Evolutionary conservation across 257 asterid species (phyloP).

Genomic region (Fraxinus pennsylvanica): DNA sequence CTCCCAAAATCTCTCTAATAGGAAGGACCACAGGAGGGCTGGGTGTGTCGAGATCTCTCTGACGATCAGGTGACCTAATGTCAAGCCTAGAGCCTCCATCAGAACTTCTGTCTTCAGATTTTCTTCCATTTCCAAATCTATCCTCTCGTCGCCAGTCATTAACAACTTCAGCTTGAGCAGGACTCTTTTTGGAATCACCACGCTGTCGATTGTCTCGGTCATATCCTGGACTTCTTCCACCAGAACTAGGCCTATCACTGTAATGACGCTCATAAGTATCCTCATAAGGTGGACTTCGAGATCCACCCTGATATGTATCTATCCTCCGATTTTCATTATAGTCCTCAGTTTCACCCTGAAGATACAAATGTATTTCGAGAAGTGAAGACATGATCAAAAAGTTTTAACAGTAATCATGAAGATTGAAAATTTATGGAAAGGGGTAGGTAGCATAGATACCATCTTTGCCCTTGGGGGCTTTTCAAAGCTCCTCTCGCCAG

Average conservation of each 20-base stretch:
- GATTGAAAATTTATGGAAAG: slow-evolving; percentile 19
- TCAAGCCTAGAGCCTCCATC: slow-evolving; percentile 84
- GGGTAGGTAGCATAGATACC: slow-evolving; percentile 36
- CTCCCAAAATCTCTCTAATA: slow-evolving; percentile 94
- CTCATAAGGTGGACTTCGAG: slow-evolving; percentile 87
- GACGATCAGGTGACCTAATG: slow-evolving; percentile 83
- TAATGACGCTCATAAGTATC: slow-evolving; percentile 64
- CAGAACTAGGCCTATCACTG: slow-evolving; percentile 69
- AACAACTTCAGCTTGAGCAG: slow-evolving; percentile 69
- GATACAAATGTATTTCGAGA: slow-evolving; percentile 21
- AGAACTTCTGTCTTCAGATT: slow-evolving; percentile 70
- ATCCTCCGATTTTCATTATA: slow-evolving; percentile 55
- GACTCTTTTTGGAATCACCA: slow-evolving; percentile 65
- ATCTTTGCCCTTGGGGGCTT: slow-evolving; percentile 76
- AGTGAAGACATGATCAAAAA: background rate
- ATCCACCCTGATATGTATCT: slow-evolving; percentile 72
- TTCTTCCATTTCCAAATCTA: slow-evolving; percentile 91
- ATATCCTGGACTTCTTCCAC: slow-evolving; percentile 91
- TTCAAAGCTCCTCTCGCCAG: slow-evolving; percentile 81
- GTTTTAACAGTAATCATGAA: slow-evolving; percentile 22
- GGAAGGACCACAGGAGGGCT: slow-evolving; percentile 94
- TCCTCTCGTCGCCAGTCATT: slow-evolving; percentile 98
- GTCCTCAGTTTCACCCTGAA: slow-evolving; percentile 82
- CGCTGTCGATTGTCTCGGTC: slow-evolving; percentile 57
- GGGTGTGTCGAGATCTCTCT: slow-evolving; percentile 61